Base-by-base conservation (phyloP, 148 eudicot species). In the Drosera capensis region DNA sequence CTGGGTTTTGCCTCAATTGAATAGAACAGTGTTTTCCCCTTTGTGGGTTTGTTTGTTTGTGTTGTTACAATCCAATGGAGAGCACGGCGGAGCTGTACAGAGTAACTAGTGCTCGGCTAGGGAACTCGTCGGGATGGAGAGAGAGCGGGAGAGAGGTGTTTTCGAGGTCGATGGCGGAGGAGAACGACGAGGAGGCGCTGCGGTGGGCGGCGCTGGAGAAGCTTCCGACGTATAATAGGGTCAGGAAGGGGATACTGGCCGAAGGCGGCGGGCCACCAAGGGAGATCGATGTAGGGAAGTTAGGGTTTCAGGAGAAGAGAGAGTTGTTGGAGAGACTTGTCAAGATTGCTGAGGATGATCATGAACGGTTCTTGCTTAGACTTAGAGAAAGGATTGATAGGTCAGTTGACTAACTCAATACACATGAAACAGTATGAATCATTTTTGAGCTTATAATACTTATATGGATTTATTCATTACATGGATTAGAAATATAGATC, bases 301-400 rank as follows among this genome's bases (percentile, higher is more conserved):
- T 53, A 20, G 57, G 48, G 7, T 43, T 53, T 21, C 48, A 29
- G 14, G 57, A 53, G 14, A 53, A 53, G 40, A 53, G 23, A 12
- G 47, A 42, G 5, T 23, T 53, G 14, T 23, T 53, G 0, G 57
- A 53, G 23, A 43, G 48, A 14, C 48, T 53, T 20, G 39, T 53
- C 12, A 53, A 14, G 26, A 31, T 41, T 53, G 39, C 47, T 0
- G 47, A 41, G 7, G 57, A 41, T 3, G 57, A 43, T 43, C 40
- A 53, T 9, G 48, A 53, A 19, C 28, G 29, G 23, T 53, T 53
- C 57, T 53, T 53, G 57, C 48, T 43, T 14, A 42, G 25, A 25
- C 57, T 53, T 6, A 53, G 48, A 23, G 28, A 53, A 8, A 47
- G 57, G 2, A 53, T 53, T 29, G 48, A 41, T 20, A 53, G 57